A percentile compares a stretch with the other conserved stretches of the same genome.
These are phyloP conservation scores for Cyclostephanos invisitatus DNA, from an alignment of 108 stramenopile genomes.

Conservation along the genomic window DNA sequence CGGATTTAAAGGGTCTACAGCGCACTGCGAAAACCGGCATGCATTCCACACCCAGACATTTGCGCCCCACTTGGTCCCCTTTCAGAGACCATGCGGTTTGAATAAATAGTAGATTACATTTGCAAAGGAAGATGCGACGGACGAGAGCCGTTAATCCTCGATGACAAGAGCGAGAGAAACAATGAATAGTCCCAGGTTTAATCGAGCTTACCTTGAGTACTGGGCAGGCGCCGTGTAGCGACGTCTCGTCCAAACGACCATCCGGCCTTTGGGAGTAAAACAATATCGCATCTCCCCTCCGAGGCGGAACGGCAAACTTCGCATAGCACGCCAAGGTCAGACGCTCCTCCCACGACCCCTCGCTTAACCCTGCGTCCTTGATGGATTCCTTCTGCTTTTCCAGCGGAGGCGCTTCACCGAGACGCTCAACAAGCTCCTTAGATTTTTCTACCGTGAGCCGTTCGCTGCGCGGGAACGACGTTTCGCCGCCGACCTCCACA, in stretches of 20 bases:
- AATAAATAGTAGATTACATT: background rate
- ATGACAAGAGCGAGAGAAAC: background rate
- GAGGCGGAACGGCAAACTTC: slow-evolving; percentile 47
- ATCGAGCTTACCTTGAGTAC: slow-evolving; percentile 45
- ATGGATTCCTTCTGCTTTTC: slow-evolving; percentile 35
- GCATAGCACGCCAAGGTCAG: slow-evolving; percentile 35
- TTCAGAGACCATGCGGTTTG: background rate
- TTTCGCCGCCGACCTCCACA: slow-evolving; percentile 74
- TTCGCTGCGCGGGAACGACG: slow-evolving; percentile 54
- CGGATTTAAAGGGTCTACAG: slow-evolving; percentile 37
- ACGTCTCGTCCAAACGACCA: slow-evolving; percentile 39
- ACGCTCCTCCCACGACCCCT: slow-evolving; percentile 47
- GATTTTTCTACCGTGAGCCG: slow-evolving; percentile 49
- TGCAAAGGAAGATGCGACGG: no score
- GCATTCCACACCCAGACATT: slow-evolving; percentile 83
- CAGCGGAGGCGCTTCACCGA: slow-evolving; percentile 38
- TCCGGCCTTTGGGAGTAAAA: slow-evolving; percentile 58
- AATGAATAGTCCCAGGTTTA: background rate
- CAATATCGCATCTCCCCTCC: slow-evolving; percentile 52
- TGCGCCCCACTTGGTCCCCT: slow-evolving; percentile 74
- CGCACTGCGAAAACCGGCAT: slow-evolving; percentile 41
- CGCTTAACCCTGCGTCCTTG: slow-evolving; percentile 35
- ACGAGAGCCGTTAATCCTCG: background rate
- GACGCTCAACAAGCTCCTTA: slow-evolving; percentile 46
- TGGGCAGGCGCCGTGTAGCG: slow-evolving; percentile 72